Base-by-base conservation (phyloP, 345 rosid species). In the Microcos paniculata region DNA sequence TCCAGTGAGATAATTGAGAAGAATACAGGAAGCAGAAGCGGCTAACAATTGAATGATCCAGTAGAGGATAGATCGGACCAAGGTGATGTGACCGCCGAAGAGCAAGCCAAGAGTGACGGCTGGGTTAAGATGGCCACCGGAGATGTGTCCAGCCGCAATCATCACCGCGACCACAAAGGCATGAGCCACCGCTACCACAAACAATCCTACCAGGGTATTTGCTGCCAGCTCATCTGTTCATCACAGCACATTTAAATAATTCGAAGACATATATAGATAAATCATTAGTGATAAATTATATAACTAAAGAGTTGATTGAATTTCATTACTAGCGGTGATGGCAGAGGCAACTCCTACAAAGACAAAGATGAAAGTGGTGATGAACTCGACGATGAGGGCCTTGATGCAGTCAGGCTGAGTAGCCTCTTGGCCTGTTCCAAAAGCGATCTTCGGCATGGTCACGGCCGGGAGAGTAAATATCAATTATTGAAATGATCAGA, bases 121-220 rank as follows among this genome's bases (percentile, higher is more conserved):
- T 0, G 99, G 99, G 79, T 93, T 95, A 23, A 95, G 94, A 82
- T 93, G 99, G 5, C 99, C 98, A 24, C 97, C 99, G 21, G 97
- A 95, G 72, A 90, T 89, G 78, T 86, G 99, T 15, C 99, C 98
- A 1, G 94, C 98, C 0, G 94, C 87, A 70, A 93, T 88, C 98
- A 89, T 93, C 51, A 89, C 99, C 0, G 84, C 93, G 79, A 93
- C 97, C 72, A 93, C 94, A 16, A 95, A 80, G 16, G 96, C 91
- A 77, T 91, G 96, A 51, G 99, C 91, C 86, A 91, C 77, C 11
- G 98, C 96, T 70, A 95, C 99, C 12, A 70, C 79, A 4, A 93
- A 80, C 83, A 95, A 86, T 13, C 89, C 96, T 71, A 85, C 79
- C 33, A 92, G 61, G 18, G 89, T 15, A 69, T 77, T 84, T 59